Conservation (phyloP, 805 yeast genomes). For the Monosporozyma siamensis region DNA sequence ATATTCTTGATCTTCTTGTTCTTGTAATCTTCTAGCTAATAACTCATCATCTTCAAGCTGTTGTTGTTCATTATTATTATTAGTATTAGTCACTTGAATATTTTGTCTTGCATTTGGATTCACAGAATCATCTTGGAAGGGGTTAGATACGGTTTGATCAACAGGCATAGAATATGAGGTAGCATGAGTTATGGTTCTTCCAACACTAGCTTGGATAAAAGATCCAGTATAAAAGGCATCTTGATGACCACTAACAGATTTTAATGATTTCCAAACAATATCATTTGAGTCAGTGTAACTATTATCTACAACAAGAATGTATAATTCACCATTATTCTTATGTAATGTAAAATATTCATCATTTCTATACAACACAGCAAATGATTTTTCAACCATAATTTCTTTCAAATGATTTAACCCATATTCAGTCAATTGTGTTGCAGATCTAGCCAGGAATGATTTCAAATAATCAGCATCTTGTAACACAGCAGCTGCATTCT, state of each 20-base stretch:
- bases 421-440: slow-evolving; percentile 63
- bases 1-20: slow-evolving; percentile 45
- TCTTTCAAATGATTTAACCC: slow-evolving; percentile 48
- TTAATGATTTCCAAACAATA: slow-evolving; percentile 79
- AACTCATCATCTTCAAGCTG: slow-evolving; percentile 33
- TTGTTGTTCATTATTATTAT: neutral
- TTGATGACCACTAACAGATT: slow-evolving; percentile 56
- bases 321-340: slow-evolving; percentile 44
- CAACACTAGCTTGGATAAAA: slow-evolving; percentile 38
- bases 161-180: slow-evolving; percentile 3
- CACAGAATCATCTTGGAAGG: slow-evolving; percentile 15
- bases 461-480: slow-evolving; percentile 32
- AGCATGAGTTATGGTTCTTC: neutral
- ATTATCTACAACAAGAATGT: slow-evolving; percentile 62
- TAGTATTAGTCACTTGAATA: neutral
- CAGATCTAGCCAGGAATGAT: slow-evolving; percentile 49
- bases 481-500: slow-evolving; percentile 21
- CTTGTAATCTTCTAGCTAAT: slow-evolving; percentile 40
- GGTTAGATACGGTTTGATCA: slow-evolving; percentile 12
- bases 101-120: neutral
- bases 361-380: slow-evolving; percentile 74
- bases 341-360: slow-evolving; percentile 75
- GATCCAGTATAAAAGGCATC: slow-evolving; percentile 62
- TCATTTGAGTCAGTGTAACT: slow-evolving; percentile 42
- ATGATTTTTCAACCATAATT: slow-evolving; percentile 41